phyloP scores from a whole-genome alignment of 148 eudicot species.

The Gaultheria prostrata region DNA sequence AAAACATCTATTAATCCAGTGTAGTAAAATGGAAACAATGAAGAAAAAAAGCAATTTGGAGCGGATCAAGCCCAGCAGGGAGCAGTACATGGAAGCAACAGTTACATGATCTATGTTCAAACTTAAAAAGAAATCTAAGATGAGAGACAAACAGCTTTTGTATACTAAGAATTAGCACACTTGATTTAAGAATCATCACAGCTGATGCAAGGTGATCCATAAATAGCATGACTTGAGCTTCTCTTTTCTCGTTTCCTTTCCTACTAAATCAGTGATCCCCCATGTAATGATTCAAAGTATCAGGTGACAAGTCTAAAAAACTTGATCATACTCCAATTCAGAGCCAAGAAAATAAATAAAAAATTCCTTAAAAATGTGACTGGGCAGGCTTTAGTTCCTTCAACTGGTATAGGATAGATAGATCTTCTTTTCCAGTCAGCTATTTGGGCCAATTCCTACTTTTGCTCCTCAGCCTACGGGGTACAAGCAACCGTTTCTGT shows the following conservation, averaged over 20 bases:
- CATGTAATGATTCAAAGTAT: background rate
- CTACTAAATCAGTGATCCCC: background rate
- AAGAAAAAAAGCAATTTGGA: background rate
- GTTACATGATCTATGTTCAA: background rate
- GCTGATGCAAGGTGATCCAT: background rate
- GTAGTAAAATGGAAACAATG: background rate
- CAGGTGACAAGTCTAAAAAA: background rate
- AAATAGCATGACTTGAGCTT: background rate
- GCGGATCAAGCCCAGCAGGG: background rate
- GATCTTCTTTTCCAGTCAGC: conserved; percentile 11
- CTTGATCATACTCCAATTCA: background rate
- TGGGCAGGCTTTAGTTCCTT: background rate
- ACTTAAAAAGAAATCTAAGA: background rate
- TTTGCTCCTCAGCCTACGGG: background rate
- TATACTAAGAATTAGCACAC: background rate
- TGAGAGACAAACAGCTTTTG: background rate
- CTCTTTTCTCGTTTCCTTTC: background rate
- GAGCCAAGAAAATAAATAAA: background rate
- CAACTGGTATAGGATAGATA: background rate
- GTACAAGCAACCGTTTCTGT: too few relatives aligned
- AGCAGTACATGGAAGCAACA: background rate
- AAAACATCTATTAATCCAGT: background rate
- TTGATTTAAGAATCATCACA: background rate
- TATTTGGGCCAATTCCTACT: background rate
- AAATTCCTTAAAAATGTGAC: background rate